Base-by-base conservation (phyloP, 768 basidiomycete genomes). In the Tricholoma saponaceum region DNA sequence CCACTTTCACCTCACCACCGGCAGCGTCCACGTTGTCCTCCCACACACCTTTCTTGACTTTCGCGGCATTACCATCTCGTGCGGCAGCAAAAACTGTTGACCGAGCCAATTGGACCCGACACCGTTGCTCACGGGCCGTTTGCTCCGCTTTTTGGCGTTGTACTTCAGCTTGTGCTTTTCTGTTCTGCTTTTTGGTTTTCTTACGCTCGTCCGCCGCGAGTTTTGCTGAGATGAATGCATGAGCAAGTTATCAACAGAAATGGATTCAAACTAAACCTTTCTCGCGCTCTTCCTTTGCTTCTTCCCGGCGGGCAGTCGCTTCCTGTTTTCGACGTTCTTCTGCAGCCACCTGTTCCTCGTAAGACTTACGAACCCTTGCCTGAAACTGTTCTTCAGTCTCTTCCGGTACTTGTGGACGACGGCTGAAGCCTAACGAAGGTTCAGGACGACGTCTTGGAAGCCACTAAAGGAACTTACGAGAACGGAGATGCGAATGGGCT, bases 1-100 rank as follows among this genome's bases (percentile, higher is more conserved):
- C 83, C 53, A 68, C 62, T 64, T 82, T 83, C 54, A 86, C 70
- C 73, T 91, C 89, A 28, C 86, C 85, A 50, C 89, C 89, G 8
- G 83, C 76, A 39, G 87, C 84, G 69, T 90, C 87, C 56, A 91
- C 86, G 30, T 72, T 70, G 46, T 87, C 79, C 72, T 89, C 87
- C 80, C 82, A 89, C 20, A 90, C 70, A 26, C 83, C 83, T 60
- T 82, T 80, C 72, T 82, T 84, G 53, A 90, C 89, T 51, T 70
- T 70, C 7, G 70, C 77, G 16, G 69, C 64, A 33, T 88, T 74
- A 10, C 82, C 79, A 14, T 71, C 67, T 16, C 88, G 82, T 49
- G 87, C 87, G 23, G 87, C 86, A 14, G 78, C 73, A 68, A 92
- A 91, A 26, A 83, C 78, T 30, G 74, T 75, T 14, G 86, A 86